Evolutionary conservation across 768 basidiomycete genomes (phyloP).

Genomic region (Amanita fuliginea): DNA sequence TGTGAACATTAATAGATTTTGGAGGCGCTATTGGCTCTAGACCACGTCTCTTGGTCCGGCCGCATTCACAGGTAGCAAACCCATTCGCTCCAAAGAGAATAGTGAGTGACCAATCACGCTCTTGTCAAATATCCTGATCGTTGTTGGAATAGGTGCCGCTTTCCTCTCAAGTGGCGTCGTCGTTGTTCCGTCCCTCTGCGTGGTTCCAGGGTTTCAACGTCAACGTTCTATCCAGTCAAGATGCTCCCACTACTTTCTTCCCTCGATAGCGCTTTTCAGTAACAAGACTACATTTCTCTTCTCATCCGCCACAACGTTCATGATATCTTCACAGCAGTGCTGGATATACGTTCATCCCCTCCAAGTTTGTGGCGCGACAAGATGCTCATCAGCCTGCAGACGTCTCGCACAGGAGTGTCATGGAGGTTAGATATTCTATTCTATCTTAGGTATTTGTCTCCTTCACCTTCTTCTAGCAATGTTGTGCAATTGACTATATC

Average conservation of each 20-base stretch:
- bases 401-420: constrained; percentile 82
- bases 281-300: constrained; percentile 89
- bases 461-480: constrained; percentile 43
- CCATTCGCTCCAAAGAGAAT: too few relatives aligned
- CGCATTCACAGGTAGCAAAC: too few relatives aligned
- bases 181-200: too few relatives aligned
- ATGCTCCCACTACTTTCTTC: constrained; percentile 56
- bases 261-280: constrained; percentile 86
- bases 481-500: constrained; percentile 96
- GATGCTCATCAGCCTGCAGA: constrained; percentile 24
- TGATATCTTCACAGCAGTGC: constrained; percentile 74
- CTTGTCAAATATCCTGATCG: too few relatives aligned
- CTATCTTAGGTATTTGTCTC: background rate
- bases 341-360: constrained; percentile 57
- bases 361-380: background rate
- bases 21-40: too few relatives aligned
- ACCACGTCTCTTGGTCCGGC: too few relatives aligned
- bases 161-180: too few relatives aligned
- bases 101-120: too few relatives aligned
- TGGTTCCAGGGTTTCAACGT: constrained; percentile 69
- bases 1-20: too few relatives aligned
- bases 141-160: too few relatives aligned
- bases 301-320: constrained; percentile 81
- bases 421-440: constrained; percentile 49
- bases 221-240: constrained; percentile 73